Evolutionary conservation across 192 early-diverging fungal species (phyloP).

Genomic region (Rhizoclosmatium sp.): DNA sequence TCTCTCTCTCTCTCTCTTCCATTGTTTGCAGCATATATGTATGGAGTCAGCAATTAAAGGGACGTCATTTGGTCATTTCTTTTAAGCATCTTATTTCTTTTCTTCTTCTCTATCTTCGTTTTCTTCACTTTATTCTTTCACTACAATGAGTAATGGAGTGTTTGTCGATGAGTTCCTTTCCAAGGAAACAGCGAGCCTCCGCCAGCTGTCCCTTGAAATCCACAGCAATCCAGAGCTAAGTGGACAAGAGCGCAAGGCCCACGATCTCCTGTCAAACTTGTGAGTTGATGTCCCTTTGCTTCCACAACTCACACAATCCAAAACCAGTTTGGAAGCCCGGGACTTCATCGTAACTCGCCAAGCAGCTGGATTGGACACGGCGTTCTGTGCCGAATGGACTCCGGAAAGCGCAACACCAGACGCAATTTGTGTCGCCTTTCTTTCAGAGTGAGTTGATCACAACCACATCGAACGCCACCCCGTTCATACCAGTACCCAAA

Average conservation of each 20-base stretch:
- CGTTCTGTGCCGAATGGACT: slow-evolving; percentile 75
- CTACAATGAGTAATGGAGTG: not conserved
- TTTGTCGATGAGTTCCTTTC: slow-evolving; percentile 5
- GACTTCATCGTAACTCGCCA: slow-evolving; percentile 69
- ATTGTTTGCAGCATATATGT: too few species aligned
- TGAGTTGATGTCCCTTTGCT: slow-evolving; percentile 18
- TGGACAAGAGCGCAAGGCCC: slow-evolving; percentile 54
- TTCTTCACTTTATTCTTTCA: not conserved
- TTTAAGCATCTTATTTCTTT: not conserved
- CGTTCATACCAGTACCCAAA: not conserved
- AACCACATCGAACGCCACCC: not conserved
- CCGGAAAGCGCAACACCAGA: slow-evolving; percentile 38
- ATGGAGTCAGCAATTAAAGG: not conserved
- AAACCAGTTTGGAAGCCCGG: slow-evolving; percentile 55
- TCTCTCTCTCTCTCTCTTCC: too few species aligned
- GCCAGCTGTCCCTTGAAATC: slow-evolving; percentile 39
- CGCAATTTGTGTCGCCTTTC: slow-evolving; percentile 61
- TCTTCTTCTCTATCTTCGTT: not conserved
- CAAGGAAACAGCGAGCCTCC: not conserved
- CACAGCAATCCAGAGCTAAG: slow-evolving; percentile 47
- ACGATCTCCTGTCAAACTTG: slow-evolving; percentile 68
- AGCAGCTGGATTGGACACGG: slow-evolving; percentile 73
- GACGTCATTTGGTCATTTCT: not conserved
- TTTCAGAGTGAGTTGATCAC: slow-evolving; percentile 51
- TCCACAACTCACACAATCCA: not conserved